A percentile compares a stretch with the other conserved stretches of the same genome.
These are phyloP conservation scores for Malus asiatica DNA, from an alignment of 306 rosid genomes.

Conservation along the genomic window DNA sequence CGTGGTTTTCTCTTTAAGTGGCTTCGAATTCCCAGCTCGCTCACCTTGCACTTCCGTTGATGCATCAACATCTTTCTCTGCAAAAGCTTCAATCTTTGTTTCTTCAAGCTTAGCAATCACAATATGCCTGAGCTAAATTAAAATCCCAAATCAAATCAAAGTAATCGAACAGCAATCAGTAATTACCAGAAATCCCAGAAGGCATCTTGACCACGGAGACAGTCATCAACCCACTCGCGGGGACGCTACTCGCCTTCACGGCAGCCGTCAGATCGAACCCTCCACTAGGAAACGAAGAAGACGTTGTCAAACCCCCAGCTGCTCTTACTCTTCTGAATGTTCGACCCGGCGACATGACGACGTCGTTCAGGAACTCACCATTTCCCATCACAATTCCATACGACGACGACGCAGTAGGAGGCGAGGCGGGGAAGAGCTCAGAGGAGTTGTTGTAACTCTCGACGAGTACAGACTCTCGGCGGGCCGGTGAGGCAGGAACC, in stretches of 20 bases:
- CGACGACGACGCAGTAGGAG: slow-evolving; percentile 34
- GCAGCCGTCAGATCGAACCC: slow-evolving; percentile 34
- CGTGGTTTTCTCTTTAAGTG: slow-evolving; percentile 51
- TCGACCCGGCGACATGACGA: slow-evolving; percentile 31
- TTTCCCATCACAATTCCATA: slow-evolving; percentile 15
- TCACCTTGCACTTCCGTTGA: slow-evolving; percentile 28
- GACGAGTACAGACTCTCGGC: slow-evolving; percentile 25
- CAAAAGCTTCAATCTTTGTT: background rate
- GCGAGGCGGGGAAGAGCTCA: slow-evolving; percentile 29
- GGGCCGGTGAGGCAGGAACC: slow-evolving; percentile 24
- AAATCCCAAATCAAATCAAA: background rate
- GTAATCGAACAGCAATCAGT: background rate
- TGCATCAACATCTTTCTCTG: slow-evolving; percentile 48
- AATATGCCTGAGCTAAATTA: too few species aligned
- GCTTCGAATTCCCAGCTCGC: slow-evolving; percentile 28
- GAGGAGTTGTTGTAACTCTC: slow-evolving; percentile 51
- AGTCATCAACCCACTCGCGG: slow-evolving; percentile 51
- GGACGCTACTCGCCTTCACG: slow-evolving; percentile 36
- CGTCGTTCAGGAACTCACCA: slow-evolving; percentile 42
- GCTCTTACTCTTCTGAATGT: slow-evolving; percentile 32
- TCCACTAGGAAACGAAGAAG: slow-evolving; percentile 36
- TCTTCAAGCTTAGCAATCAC: background rate
- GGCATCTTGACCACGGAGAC: slow-evolving; percentile 27
- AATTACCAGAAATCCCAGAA: slow-evolving; percentile 32
- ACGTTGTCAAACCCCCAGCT: slow-evolving; percentile 24